These are phyloP conservation scores for Colletotrichum somersetense DNA, from an alignment of 2,329 filamentous ascomycete genomes.

Conservation along the genomic window DNA sequence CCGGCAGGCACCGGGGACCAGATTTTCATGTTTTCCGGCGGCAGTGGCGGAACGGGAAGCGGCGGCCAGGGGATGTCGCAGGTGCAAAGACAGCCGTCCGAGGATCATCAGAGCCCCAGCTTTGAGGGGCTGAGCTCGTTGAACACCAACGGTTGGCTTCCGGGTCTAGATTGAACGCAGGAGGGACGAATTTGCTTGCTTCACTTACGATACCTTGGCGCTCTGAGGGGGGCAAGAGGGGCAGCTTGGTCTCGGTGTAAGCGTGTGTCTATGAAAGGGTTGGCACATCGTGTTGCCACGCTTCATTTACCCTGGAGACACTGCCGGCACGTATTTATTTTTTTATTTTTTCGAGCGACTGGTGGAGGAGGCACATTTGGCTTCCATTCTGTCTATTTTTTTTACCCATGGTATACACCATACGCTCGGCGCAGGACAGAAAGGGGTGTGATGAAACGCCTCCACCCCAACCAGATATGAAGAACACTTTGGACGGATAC, in stretches of 20 bases:
- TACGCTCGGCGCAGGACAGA: background rate
- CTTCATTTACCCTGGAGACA: too few relatives aligned
- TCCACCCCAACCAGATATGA: background rate
- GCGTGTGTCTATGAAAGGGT: background rate
- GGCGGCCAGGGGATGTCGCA: constrained; percentile 11
- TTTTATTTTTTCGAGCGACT: background rate
- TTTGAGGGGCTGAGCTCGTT: constrained; percentile 53
- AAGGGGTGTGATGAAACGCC: background rate
- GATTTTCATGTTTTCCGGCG: constrained; percentile 41
- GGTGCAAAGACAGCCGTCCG: constrained; percentile 23
- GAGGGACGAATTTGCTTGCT: background rate
- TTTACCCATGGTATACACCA: background rate
- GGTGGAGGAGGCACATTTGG: background rate
- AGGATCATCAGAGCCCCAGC: constrained; percentile 32
- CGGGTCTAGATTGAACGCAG: constrained; percentile 50
- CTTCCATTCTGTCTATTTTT: background rate
- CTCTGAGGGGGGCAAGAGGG: background rate
- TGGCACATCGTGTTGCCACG: background rate
- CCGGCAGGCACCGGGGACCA: constrained; percentile 30
- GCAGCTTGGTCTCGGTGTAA: background rate
- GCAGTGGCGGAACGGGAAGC: background rate
- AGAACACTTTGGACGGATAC: background rate
- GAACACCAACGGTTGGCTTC: constrained; percentile 51
- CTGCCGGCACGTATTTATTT: background rate
- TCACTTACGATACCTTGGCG: background rate